phyloP scores from a whole-genome alignment of 352 stramenopile genomes.

The Pythium pyrilobum region DNA sequence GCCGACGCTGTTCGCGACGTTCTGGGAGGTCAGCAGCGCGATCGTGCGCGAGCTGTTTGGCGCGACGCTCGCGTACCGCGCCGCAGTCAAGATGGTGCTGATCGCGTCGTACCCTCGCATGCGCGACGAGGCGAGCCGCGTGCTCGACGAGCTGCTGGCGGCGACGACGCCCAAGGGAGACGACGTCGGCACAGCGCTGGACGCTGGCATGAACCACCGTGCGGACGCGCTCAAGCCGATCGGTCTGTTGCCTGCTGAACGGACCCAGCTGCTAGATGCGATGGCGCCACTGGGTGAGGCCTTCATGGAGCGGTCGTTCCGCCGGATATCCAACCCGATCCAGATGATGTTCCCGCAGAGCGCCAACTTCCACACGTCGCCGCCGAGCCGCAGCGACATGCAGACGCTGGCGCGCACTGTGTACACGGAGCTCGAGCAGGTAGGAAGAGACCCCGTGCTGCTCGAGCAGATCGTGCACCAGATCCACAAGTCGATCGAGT shows the following conservation, averaged over 20 bases:
- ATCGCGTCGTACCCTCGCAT: slow-evolving; percentile 76
- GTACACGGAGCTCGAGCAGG: slow-evolving; percentile 61
- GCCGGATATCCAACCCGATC: slow-evolving; percentile 67
- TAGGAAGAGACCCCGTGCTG: slow-evolving; percentile 49
- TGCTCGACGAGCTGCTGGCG: slow-evolving; percentile 55
- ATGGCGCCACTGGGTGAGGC: slow-evolving; percentile 63
- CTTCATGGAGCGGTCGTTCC: slow-evolving; percentile 61
- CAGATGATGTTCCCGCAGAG: slow-evolving; percentile 87
- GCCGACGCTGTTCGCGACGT: slow-evolving; percentile 74
- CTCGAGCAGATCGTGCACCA: slow-evolving; percentile 53
- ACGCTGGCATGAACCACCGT: neutral
- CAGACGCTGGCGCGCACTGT: slow-evolving; percentile 75
- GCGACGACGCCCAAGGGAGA: slow-evolving; percentile 35
- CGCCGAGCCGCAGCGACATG: slow-evolving; percentile 77
- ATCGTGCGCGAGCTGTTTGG: slow-evolving; percentile 70
- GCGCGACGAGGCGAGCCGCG: slow-evolving; percentile 58
- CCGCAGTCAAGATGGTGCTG: slow-evolving; percentile 61
- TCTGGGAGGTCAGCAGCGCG: slow-evolving; percentile 81
- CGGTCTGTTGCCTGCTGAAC: slow-evolving; percentile 32
- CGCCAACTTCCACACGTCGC: slow-evolving; percentile 76
- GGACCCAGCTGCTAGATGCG: slow-evolving; percentile 63
- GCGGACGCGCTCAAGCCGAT: slow-evolving; percentile 29
- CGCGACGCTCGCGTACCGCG: slow-evolving; percentile 49
- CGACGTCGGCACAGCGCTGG: slow-evolving; percentile 5
- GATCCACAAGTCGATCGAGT: slow-evolving; percentile 50